Percentiles rank a stretch among this genome's conserved stretches.
Conservation (phyloP, 2,329 filamentous ascomycete species). For the Aspergillus oerlinghausenensis region DNA sequence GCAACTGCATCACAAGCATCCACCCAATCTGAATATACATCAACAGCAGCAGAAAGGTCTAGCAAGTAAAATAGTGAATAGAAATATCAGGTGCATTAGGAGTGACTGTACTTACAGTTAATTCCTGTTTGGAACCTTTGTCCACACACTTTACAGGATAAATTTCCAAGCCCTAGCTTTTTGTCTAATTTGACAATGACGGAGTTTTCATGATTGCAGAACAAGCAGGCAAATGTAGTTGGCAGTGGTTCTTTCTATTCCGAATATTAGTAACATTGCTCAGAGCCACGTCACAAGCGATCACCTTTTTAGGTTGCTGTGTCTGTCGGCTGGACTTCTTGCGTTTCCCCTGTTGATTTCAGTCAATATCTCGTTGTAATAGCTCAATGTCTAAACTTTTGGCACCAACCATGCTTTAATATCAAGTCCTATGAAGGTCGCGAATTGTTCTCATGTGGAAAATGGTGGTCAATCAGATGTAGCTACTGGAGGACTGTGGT, state of each 20-base stretch:
- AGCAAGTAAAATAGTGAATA: neutral
- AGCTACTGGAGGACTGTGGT: neutral
- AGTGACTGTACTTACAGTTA: slow-evolving; percentile 64
- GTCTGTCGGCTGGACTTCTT: slow-evolving; percentile 81
- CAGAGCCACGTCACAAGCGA: slow-evolving; percentile 7
- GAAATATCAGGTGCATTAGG: neutral
- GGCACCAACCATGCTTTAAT: slow-evolving; percentile 5
- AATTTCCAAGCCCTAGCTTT: slow-evolving; percentile 77
- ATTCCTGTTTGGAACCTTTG: slow-evolving; percentile 90
- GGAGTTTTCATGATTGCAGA: slow-evolving; percentile 96
- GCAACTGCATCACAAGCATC: slow-evolving; percentile 80
- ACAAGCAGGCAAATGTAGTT: slow-evolving; percentile 90
- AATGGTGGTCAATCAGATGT: neutral
- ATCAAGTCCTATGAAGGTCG: neutral
- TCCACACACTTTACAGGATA: slow-evolving; percentile 89
- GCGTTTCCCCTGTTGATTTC: slow-evolving; percentile 69
- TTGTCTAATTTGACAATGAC: slow-evolving; percentile 90
- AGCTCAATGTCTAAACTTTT: neutral
- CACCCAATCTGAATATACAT: slow-evolving; percentile 98
- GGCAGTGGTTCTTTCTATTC: slow-evolving; percentile 44
- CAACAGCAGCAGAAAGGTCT: slow-evolving; percentile 87
- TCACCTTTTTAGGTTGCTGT: slow-evolving; percentile 75
- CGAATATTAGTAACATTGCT: slow-evolving; percentile 1
- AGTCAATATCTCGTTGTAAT: neutral
- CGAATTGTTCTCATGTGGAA: neutral